Base-by-base conservation (phyloP, 352 stramenopile species). In the Pythium monospermum region DNA sequence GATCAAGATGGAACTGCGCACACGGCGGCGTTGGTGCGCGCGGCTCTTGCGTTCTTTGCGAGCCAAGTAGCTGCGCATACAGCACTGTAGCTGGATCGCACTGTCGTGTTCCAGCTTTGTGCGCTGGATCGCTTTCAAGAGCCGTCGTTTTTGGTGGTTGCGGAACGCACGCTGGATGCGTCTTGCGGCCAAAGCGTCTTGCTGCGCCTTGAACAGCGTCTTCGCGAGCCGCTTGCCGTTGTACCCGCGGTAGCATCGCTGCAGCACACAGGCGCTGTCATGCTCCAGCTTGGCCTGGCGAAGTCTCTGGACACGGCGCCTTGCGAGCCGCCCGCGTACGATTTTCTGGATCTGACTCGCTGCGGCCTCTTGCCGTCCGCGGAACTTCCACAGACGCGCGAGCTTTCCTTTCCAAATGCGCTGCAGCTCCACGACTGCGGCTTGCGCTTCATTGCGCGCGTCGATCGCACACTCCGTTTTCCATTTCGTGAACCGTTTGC, bases 191-290 rank as follows among this genome's bases (percentile, higher is more conserved):
- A 82, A 65, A 0, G 66, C 64, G 46, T 93, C 78, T 0, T 59
- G 62, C 49, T 93, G 82, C 0, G 74, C 78, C 19, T 66, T 61
- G 49, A 91, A 91, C 2, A 94, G 69, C 4, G 76, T 62, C 39
- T 66, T 64, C 6, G 64, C 66, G 10, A 93, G 53, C 21, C 73
- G 76, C 45, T 90, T 89, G 13, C 84, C 84, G 10, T 56, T 81
- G 54, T 88, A 93, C 0, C 84, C 84, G 16, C 84, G 79, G 40
- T 91, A 94, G 42, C 68, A 85, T 3, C 74, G 73, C 54, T 95
- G 84, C 18, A 95, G 39, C 1, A 87, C 39, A 21, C 41, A 60
- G 1, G 68, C 83, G 2, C 66, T 59, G 1, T 71, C 52, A 30
- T 87, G 47, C 55, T 91, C 72, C 16, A 76, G 59, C 37, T 60